Conservation (phyloP, 2,329 filamentous ascomycete species). For the Neopestalotiopsis sp. region DNA sequence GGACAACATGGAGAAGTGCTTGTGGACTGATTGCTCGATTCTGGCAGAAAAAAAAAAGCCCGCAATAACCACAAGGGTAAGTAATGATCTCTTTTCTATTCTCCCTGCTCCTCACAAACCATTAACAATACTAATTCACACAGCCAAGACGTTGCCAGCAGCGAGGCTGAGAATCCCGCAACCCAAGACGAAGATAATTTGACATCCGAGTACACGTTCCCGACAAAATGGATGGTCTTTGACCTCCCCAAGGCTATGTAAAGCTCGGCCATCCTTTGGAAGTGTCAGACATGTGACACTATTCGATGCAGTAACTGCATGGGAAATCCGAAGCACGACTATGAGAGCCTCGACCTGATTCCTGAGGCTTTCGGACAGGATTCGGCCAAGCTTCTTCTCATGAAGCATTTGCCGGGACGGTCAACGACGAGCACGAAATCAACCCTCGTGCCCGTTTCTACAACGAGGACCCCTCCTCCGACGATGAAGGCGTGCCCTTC, state of each 20-base stretch:
- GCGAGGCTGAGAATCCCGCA: too few species aligned
- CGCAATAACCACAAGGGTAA: background rate
- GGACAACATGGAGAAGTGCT: background rate
- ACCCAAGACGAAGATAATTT: too few species aligned
- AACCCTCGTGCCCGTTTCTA: too few species aligned
- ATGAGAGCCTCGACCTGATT: conserved; percentile 23
- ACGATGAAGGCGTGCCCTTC: too few species aligned
- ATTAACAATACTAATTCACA: too few species aligned
- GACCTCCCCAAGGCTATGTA: conserved; percentile 29
- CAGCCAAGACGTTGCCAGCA: background rate
- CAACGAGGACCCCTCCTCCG: too few species aligned
- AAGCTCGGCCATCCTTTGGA: conserved; percentile 30
- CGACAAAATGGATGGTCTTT: too few species aligned
- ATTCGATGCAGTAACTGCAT: conserved; percentile 44
- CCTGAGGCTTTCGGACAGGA: conserved; percentile 24
- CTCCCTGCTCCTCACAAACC: too few species aligned
- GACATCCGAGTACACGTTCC: too few species aligned
- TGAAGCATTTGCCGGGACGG: conserved; percentile 6
- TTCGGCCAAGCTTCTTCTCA: conserved; percentile 20
- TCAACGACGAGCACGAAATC: too few species aligned
- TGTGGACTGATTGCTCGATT: background rate
- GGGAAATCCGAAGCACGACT: conserved; percentile 45
- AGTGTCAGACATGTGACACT: conserved; percentile 40
- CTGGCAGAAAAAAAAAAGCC: too few species aligned
- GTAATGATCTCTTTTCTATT: background rate